phyloP scores from a whole-genome alignment of 2,329 filamentous ascomycete species.

The Sarocladiaceae sp. region DNA sequence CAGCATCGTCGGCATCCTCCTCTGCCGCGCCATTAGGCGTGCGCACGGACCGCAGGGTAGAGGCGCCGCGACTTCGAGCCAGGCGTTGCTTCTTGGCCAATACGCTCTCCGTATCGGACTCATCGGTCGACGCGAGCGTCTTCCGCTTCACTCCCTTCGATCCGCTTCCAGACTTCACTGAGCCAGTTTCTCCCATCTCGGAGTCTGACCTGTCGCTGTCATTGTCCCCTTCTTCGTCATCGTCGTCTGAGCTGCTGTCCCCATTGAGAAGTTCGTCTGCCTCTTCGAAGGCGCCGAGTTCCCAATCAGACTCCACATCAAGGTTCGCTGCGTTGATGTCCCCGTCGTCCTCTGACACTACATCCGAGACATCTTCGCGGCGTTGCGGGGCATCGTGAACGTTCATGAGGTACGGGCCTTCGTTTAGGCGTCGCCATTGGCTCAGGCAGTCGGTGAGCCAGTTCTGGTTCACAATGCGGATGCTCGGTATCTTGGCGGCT shows the following conservation, averaged over 20 bases:
- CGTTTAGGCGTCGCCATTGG: conserved; percentile 75
- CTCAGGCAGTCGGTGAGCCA: conserved; percentile 85
- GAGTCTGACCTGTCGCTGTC: conserved; percentile 7
- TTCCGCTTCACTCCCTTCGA: conserved; percentile 28
- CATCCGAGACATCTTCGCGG: conserved; percentile 26
- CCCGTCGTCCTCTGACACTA: conserved; percentile 24
- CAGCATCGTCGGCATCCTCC: conserved; percentile 25
- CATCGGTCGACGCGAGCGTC: conserved; percentile 20
- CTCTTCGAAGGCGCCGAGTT: too few relatives aligned
- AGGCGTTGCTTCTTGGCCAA: conserved; percentile 47
- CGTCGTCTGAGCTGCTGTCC: conserved; percentile 39
- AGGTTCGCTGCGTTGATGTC: conserved; percentile 40
- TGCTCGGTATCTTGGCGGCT: conserved; percentile 68
- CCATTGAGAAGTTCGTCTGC: conserved; percentile 62
- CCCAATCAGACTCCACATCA: conserved; percentile 52
- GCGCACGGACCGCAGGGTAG: conserved; percentile 39
- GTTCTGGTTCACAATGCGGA: conserved; percentile 86
- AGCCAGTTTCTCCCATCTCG: conserved; percentile 19
- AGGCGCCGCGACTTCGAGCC: conserved; percentile 37
- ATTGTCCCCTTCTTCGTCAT: conserved; percentile 16
- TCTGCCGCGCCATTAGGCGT: conserved; percentile 31
- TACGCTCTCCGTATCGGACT: conserved; percentile 31
- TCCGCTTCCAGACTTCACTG: conserved; percentile 19
- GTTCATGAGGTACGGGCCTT: conserved; percentile 71
- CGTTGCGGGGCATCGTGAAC: conserved; percentile 62